phyloP scores from a whole-genome alignment of 192 early-diverging fungal genomes.

The Funneliformis geosporum region DNA sequence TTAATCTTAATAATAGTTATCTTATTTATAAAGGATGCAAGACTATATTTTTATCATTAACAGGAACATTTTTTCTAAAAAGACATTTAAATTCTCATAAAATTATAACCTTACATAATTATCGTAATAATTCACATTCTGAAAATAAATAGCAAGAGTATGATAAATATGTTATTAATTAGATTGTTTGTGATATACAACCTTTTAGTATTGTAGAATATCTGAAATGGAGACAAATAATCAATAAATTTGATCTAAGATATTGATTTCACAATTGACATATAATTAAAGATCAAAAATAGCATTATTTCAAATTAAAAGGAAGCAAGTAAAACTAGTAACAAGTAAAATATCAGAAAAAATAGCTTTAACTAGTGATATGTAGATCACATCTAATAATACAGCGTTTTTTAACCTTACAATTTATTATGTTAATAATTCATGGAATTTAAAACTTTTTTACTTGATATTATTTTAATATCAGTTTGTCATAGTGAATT shows the following conservation, averaged over 20 bases:
- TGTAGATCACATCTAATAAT: too few species aligned
- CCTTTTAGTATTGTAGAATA: slow-evolving; percentile 1
- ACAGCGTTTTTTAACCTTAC: too few species aligned
- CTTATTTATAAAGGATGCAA: not conserved
- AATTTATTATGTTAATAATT: too few species aligned
- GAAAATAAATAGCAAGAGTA: not conserved
- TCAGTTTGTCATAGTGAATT: too few species aligned
- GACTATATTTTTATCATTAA: not conserved
- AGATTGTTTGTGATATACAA: slow-evolving; percentile 13
- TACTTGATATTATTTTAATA: too few species aligned
- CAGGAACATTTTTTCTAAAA: not conserved
- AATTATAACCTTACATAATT: not conserved
- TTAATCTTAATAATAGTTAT: too few species aligned
- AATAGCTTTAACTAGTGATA: too few species aligned
- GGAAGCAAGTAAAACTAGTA: too few species aligned
- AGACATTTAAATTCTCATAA: not conserved
- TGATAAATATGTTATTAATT: not conserved
- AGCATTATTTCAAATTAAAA: not conserved
- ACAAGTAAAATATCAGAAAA: too few species aligned
- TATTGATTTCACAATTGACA: slow-evolving; percentile 1
- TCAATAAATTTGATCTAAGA: not conserved
- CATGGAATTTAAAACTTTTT: too few species aligned
- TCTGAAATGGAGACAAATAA: not conserved
- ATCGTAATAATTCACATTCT: not conserved
- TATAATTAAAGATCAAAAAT: not conserved